These are phyloP conservation scores for Pichia rugopelliculosa DNA, from an alignment of 805 yeast genomes.

Conservation along the genomic window DNA sequence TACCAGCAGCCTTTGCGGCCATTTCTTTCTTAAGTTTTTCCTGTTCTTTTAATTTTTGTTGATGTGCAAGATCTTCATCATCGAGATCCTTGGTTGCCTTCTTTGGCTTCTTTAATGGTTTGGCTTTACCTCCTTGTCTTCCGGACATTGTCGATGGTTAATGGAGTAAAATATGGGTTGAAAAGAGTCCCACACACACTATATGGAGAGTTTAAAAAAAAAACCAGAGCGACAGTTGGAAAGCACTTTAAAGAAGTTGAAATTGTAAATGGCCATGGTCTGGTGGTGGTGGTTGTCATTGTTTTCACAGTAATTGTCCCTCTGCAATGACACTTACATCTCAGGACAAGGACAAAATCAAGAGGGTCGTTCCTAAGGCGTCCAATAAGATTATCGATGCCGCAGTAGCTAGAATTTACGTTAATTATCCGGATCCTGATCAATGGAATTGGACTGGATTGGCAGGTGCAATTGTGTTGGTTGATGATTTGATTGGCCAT, in stretches of 20 bases:
- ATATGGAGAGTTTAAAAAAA: too few relatives aligned
- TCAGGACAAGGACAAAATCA: slow-evolving; percentile 81
- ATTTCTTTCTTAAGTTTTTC: slow-evolving; percentile 89
- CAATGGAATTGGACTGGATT: slow-evolving; percentile 87
- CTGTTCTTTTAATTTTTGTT: slow-evolving; percentile 90
- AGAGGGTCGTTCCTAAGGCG: slow-evolving; percentile 81
- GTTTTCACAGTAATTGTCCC: too few relatives aligned
- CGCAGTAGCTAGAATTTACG: slow-evolving; percentile 80
- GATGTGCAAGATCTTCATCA: slow-evolving; percentile 86
- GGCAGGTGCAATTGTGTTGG: slow-evolving; percentile 78
- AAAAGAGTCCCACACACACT: too few relatives aligned
- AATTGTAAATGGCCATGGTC: not conserved
- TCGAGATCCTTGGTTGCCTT: slow-evolving; percentile 68
- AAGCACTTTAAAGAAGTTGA: too few relatives aligned
- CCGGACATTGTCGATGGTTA: slow-evolving; percentile 59
- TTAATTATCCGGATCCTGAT: slow-evolving; percentile 78
- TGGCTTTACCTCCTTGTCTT: slow-evolving; percentile 95
- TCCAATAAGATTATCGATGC: slow-evolving; percentile 85
- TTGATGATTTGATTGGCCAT: slow-evolving; percentile 90
- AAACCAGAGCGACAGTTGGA: too few relatives aligned
- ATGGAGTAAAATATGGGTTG: too few relatives aligned
- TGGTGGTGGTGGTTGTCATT: too few relatives aligned
- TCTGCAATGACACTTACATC: slow-evolving; percentile 35
- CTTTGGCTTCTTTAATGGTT: slow-evolving; percentile 81
- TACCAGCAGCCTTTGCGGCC: slow-evolving; percentile 79